phyloP scores from a whole-genome alignment of 179 eudicot genomes.

The Silene noctiflora region DNA sequence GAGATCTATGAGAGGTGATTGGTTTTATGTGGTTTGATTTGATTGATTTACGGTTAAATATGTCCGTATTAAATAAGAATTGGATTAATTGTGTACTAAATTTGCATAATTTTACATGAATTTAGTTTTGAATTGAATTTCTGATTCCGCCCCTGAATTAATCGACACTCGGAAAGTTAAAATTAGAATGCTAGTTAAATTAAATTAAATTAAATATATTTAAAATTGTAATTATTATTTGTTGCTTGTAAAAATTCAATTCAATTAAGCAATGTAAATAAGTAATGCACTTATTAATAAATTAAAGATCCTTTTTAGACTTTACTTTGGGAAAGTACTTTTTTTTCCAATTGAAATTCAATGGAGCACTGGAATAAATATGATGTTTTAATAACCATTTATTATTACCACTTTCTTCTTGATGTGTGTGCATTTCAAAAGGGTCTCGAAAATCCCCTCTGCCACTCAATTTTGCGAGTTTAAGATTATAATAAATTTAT shows the following conservation, averaged over 20 bases:
- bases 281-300: neutral
- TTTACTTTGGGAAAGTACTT: neutral
- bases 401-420: neutral
- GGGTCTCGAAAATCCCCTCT: no score
- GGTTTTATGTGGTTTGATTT: neutral
- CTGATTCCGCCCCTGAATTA: neutral
- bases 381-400: neutral
- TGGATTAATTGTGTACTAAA: neutral
- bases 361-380: neutral
- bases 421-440: neutral
- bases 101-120: neutral
- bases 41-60: no score
- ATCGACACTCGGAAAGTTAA: neutral
- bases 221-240: neutral
- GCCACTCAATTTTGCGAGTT: no score
- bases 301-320: conserved; percentile 10
- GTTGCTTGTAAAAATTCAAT: conserved; percentile 8
- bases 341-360: conserved; percentile 11
- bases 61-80: no score
- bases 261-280: neutral
- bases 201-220: no score
- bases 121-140: neutral
- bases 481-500: no score
- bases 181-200: neutral
- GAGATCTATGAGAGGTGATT: neutral